A percentile compares a stretch with the other conserved stretches of the same genome.
Evolutionary conservation across 1,284 basidiomycete species (phyloP).

Genomic region (Cystobasidium pallidum): DNA sequence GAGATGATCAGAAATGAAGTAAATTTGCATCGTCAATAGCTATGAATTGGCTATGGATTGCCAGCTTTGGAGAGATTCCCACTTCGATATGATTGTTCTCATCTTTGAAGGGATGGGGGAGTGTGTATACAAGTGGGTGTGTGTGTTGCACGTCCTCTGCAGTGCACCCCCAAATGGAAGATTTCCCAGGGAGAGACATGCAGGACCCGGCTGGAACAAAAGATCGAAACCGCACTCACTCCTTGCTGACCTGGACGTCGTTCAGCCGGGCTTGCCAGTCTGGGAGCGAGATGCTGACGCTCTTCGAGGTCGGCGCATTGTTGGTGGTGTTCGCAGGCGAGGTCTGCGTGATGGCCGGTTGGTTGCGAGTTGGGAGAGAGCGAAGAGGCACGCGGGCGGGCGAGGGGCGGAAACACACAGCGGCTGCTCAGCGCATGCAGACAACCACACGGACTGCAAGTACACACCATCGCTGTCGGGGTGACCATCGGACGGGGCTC

Average conservation of each 20-base stretch:
- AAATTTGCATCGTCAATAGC: slow-evolving; percentile 59
- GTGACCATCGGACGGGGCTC: slow-evolving; percentile 13
- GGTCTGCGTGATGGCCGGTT: too few relatives aligned
- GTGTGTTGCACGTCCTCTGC: too few relatives aligned
- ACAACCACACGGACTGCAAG: neutral
- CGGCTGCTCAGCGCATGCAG: too few relatives aligned
- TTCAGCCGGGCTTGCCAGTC: slow-evolving; percentile 61
- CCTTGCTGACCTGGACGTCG: slow-evolving; percentile 60
- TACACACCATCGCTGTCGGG: slow-evolving; percentile 14
- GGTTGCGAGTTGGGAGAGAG: slow-evolving; percentile 22
- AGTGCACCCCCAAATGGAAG: too few relatives aligned
- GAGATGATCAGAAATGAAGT: slow-evolving; percentile 53
- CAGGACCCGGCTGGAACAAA: slow-evolving; percentile 6
- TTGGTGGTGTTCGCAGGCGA: neutral
- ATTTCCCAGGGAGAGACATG: neutral
- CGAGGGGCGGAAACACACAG: neutral
- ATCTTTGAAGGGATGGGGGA: slow-evolving; percentile 25
- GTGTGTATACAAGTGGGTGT: slow-evolving; percentile 1
- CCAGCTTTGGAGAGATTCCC: slow-evolving; percentile 63
- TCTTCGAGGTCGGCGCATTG: slow-evolving; percentile 4
- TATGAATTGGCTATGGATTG: slow-evolving; percentile 55
- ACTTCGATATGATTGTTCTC: slow-evolving; percentile 56
- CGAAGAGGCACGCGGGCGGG: neutral
- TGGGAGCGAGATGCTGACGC: slow-evolving; percentile 46
- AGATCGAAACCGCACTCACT: slow-evolving; percentile 58